phyloP scores from a whole-genome alignment of 1,139 yeast species.

The Torulaspora globosa region DNA sequence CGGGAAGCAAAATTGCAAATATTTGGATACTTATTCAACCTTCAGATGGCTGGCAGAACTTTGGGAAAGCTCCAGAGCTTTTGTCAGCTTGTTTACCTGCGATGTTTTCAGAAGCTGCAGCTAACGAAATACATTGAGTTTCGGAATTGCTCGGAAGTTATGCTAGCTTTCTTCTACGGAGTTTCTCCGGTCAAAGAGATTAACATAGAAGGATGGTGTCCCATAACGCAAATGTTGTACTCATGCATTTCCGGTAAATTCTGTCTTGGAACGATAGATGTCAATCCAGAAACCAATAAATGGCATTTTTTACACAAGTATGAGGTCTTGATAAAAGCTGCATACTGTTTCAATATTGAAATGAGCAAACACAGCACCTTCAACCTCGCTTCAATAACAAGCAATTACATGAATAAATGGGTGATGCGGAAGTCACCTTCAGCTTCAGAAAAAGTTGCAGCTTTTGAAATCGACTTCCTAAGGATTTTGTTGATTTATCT shows the following conservation, averaged over 20 bases:
- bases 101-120: conserved; percentile 16
- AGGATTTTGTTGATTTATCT: conserved; percentile 39
- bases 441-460: conserved; percentile 18
- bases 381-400: conserved; percentile 32
- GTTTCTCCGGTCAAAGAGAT: conserved; percentile 13
- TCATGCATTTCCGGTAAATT: conserved; percentile 28
- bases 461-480: conserved; percentile 40
- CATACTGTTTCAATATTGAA: conserved; percentile 36
- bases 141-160: conserved; percentile 21
- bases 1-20: conserved; percentile 11
- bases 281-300: conserved; percentile 21
- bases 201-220: conserved; percentile 19
- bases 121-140: conserved; percentile 9
- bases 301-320: conserved; percentile 27
- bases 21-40: conserved; percentile 24
- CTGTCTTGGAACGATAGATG: conserved; percentile 13
- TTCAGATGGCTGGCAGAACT: conserved; percentile 16
- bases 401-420: conserved; percentile 35
- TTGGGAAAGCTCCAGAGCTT: conserved; percentile 19
- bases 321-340: conserved; percentile 34
- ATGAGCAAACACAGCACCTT: conserved; percentile 31
- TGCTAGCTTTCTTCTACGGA: conserved; percentile 26
- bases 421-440: conserved; percentile 14
- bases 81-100: conserved; percentile 17
- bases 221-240: conserved; percentile 22